A percentile compares a stretch with the other conserved stretches of the same genome.
Evolutionary conservation across 2,329 filamentous ascomycete genomes (phyloP).

Genomic region (Pseudogymnoascus sp.): DNA sequence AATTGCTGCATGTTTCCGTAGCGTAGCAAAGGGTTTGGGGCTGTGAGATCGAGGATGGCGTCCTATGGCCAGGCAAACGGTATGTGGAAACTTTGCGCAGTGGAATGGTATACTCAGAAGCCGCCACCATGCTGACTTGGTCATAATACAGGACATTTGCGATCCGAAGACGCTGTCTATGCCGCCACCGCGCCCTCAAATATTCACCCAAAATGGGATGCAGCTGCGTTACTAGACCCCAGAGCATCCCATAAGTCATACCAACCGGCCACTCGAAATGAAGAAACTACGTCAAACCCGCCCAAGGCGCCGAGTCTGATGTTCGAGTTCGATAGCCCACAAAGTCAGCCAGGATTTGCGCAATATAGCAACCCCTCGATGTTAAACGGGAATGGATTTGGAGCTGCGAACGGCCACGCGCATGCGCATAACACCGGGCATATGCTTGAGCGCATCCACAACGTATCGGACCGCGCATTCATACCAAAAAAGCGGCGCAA

Average conservation of each 20-base stretch:
- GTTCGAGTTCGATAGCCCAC: conserved; percentile 36
- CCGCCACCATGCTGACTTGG: not conserved
- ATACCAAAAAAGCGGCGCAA: conserved; percentile 60
- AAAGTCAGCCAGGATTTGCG: conserved; percentile 12
- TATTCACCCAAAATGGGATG: conserved; percentile 29
- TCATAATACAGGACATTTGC: not conserved
- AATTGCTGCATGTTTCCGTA: conserved; percentile 5
- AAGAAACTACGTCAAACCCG: conserved; percentile 10
- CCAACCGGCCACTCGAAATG: conserved; percentile 7
- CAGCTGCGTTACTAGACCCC: conserved; percentile 35
- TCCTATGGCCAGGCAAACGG: conserved; percentile 29
- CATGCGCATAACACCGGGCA: conserved; percentile 10
- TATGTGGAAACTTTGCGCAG: conserved; percentile 16
- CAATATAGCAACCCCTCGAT: not conserved
- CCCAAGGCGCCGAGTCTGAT: conserved; percentile 25
- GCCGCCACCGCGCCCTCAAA: not conserved
- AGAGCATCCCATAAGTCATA: conserved; percentile 24
- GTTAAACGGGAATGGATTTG: conserved; percentile 17
- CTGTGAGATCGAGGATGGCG: conserved; percentile 25
- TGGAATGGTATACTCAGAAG: not conserved
- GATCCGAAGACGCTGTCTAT: conserved; percentile 10
- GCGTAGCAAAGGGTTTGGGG: not conserved
- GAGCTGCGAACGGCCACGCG: conserved; percentile 17
- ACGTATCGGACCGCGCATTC: conserved; percentile 57
- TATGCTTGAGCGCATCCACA: conserved; percentile 69